A percentile compares a stretch with the other conserved stretches of the same genome.
phyloP scores from a whole-genome alignment of 2,329 filamentous ascomycete genomes.

The Aspergillus uvarum region DNA sequence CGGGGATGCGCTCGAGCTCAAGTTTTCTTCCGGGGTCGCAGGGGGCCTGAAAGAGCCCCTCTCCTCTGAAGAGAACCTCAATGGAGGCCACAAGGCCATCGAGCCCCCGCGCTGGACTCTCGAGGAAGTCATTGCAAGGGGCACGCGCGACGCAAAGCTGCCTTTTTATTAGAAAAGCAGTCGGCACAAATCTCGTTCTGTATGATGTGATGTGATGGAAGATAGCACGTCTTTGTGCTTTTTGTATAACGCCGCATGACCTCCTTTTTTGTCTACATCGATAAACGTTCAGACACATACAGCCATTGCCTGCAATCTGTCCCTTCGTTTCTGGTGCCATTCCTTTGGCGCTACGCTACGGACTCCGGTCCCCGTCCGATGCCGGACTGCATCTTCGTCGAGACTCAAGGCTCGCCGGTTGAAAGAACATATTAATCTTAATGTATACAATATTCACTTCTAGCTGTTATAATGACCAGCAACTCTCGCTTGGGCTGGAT shows the following conservation, averaged over 20 bases:
- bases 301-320: not conserved
- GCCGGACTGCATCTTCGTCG: not conserved
- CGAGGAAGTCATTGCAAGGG: conserved; percentile 68
- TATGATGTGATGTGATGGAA: not conserved
- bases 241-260: conserved; percentile 1
- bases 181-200: not conserved
- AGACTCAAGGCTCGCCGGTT: not conserved
- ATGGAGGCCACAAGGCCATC: conserved; percentile 47
- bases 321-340: not conserved
- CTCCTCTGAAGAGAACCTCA: conserved; percentile 37
- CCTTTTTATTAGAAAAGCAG: conserved; percentile 57
- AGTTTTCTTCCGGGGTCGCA: conserved; percentile 88
- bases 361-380: not conserved
- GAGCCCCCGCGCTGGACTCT: conserved; percentile 74
- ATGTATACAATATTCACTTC: conserved; percentile 6
- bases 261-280: not conserved
- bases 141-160: conserved; percentile 69
- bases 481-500: not conserved
- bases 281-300: not conserved
- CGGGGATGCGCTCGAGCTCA: conserved; percentile 82
- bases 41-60: conserved; percentile 72
- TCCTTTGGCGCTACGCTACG: not conserved
- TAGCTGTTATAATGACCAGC: conserved; percentile 3
- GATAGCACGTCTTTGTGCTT: not conserved
- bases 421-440: conserved; percentile 5